A percentile compares a stretch with the other conserved stretches of the same genome.
Evolutionary conservation across 257 asterid genomes (phyloP).

Genomic region (Primulina eburnea): DNA sequence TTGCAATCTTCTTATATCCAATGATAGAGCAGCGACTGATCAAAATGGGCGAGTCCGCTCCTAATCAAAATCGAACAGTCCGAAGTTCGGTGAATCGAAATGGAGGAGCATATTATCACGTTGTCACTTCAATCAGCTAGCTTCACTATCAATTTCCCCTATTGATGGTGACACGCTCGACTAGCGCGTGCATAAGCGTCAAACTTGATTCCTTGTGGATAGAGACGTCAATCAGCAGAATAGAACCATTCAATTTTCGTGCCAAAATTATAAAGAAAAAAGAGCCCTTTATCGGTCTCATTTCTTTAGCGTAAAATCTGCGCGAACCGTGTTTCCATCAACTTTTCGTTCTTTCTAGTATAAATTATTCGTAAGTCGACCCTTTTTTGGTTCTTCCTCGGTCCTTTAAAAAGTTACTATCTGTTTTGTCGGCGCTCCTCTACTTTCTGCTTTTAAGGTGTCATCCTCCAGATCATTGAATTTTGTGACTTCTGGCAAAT

Average conservation of each 20-base stretch:
- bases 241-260: not conserved
- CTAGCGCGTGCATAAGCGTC: not conserved
- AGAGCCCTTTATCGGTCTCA: not conserved
- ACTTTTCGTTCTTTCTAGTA: not conserved
- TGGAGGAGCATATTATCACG: not conserved
- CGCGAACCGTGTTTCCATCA: not conserved
- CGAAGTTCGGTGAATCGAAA: not conserved
- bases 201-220: not conserved
- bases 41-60: not conserved
- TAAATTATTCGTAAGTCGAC: not conserved
- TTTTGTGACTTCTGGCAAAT: conserved; percentile 26
- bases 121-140: not conserved
- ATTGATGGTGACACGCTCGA: not conserved
- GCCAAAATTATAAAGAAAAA: not conserved
- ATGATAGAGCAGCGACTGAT: not conserved
- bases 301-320: not conserved
- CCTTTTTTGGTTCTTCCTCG: conserved; percentile 8
- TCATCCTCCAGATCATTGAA: conserved; percentile 26
- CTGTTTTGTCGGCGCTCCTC: conserved; percentile 18
- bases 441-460: conserved; percentile 24
- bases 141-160: not conserved
- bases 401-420: conserved; percentile 26
- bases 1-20: not conserved
- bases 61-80: not conserved
- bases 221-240: not conserved